These are phyloP conservation scores for Ilex paraguariensis DNA, from an alignment of 305 asterid species.

Conservation along the genomic window DNA sequence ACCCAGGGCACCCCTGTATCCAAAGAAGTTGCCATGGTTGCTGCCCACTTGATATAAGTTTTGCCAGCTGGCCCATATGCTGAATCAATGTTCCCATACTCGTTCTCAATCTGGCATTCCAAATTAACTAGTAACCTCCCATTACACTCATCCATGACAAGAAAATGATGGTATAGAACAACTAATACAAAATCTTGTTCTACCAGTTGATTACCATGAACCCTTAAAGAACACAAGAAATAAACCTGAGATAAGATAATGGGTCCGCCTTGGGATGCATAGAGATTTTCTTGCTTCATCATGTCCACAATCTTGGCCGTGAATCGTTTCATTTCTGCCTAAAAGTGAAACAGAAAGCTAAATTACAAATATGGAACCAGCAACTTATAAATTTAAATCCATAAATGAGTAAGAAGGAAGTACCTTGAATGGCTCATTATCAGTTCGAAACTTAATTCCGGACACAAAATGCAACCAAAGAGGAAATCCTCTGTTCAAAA, in stretches of 20 bases:
- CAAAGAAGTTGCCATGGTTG: constrained; percentile 75
- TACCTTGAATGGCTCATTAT: constrained; percentile 93
- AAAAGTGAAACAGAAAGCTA: constrained; percentile 11
- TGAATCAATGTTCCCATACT: constrained; percentile 70
- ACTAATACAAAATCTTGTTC: background rate
- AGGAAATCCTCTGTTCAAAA: constrained; percentile 81
- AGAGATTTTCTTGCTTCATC: constrained; percentile 85
- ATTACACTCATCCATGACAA: background rate
- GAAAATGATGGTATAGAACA: background rate
- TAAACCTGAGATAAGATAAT: constrained; percentile 88
- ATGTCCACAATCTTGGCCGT: constrained; percentile 83
- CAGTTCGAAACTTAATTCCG: constrained; percentile 72
- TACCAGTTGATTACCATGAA: background rate
- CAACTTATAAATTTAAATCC: constrained; percentile 1
- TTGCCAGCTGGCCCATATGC: constrained; percentile 60
- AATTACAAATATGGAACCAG: background rate
- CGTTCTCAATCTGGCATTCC: constrained; percentile 75
- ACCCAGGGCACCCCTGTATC: constrained; percentile 93
- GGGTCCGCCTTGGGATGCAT: constrained; percentile 96
- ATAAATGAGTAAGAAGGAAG: background rate
- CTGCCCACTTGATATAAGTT: constrained; percentile 84
- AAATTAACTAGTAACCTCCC: background rate
- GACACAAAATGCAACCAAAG: constrained; percentile 89
- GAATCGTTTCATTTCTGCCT: constrained; percentile 94
- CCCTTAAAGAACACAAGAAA: background rate